Conservation (phyloP, 192 early-diverging fungal genomes). For the Coemansia sp. region DNA sequence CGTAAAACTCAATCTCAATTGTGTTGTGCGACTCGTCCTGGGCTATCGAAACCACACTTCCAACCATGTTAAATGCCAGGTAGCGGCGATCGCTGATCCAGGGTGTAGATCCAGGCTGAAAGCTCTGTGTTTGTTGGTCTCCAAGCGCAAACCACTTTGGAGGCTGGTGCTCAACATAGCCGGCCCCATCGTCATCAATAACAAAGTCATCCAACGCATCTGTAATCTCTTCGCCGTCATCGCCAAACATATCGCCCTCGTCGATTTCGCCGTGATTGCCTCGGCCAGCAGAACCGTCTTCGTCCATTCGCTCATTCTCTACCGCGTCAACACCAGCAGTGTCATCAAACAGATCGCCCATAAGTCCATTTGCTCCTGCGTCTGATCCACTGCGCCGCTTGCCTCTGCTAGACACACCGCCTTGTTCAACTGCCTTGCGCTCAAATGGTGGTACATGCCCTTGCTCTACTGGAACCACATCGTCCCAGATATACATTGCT, state of each 20-base stretch:
- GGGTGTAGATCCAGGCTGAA: slow-evolving; percentile 87
- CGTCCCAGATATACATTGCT: slow-evolving; percentile 60
- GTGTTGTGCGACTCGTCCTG: slow-evolving; percentile 67
- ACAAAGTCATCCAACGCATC: slow-evolving; percentile 83
- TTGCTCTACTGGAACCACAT: slow-evolving; percentile 54
- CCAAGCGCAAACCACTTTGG: slow-evolving; percentile 22
- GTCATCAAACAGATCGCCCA: slow-evolving; percentile 55
- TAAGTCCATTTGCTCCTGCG: slow-evolving; percentile 35
- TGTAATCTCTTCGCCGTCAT: slow-evolving; percentile 46
- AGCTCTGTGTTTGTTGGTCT: slow-evolving; percentile 43
- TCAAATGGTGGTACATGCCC: slow-evolving; percentile 41
- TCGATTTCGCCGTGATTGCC: not conserved
- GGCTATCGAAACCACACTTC: slow-evolving; percentile 72
- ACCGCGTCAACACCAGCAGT: slow-evolving; percentile 10
- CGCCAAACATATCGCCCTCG: slow-evolving; percentile 16
- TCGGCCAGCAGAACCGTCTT: not conserved
- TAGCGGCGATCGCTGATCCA: slow-evolving; percentile 58
- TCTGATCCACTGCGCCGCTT: slow-evolving; percentile 3
- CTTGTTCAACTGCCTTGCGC: slow-evolving; percentile 4
- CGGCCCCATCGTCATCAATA: slow-evolving; percentile 82
- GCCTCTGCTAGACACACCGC: not conserved
- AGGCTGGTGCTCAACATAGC: slow-evolving; percentile 59
- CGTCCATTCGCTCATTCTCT: slow-evolving; percentile 20
- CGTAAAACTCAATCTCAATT: slow-evolving; percentile 86
- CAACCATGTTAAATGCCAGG: slow-evolving; percentile 84